Evolutionary conservation across 768 basidiomycete genomes (phyloP).

Genomic region (Pleurotus platypus): DNA sequence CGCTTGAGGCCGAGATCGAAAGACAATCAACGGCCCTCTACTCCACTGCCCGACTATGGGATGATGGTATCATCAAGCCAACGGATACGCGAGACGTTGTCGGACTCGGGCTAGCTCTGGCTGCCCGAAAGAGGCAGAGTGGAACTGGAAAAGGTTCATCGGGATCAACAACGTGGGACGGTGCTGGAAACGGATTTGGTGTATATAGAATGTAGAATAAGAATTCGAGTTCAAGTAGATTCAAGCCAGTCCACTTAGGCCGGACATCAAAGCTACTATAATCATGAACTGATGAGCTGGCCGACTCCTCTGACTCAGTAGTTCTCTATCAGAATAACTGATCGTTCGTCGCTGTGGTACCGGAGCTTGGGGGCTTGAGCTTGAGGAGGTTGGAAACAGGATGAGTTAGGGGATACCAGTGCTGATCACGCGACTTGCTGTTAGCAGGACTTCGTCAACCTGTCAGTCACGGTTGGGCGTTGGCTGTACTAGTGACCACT

Average conservation of each 20-base stretch:
- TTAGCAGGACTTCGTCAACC: no score
- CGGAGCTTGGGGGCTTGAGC: no score
- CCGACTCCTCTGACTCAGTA: no score
- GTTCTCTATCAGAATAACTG: no score
- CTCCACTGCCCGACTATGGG: constrained; percentile 92
- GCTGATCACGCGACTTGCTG: no score
- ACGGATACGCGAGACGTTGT: constrained; percentile 86
- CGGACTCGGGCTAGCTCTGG: constrained; percentile 84
- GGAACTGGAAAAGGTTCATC: constrained; percentile 9
- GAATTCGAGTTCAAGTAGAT: not conserved
- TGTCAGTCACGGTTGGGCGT: no score
- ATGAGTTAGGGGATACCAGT: no score
- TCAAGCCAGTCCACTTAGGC: not conserved
- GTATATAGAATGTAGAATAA: constrained; percentile 79
- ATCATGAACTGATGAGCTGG: no score
- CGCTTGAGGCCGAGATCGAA: constrained; percentile 81
- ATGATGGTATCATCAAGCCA: constrained; percentile 88
- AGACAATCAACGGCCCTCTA: constrained; percentile 83
- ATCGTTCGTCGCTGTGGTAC: no score
- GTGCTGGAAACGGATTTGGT: constrained; percentile 70
- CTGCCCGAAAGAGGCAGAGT: constrained; percentile 39
- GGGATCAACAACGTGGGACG: constrained; percentile 66
- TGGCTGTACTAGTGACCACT: no score
- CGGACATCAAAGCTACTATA: no score
- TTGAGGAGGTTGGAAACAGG: no score